These are phyloP conservation scores for Backusella mclennaniae DNA, from an alignment of 192 early-diverging fungal genomes.

Conservation along the genomic window DNA sequence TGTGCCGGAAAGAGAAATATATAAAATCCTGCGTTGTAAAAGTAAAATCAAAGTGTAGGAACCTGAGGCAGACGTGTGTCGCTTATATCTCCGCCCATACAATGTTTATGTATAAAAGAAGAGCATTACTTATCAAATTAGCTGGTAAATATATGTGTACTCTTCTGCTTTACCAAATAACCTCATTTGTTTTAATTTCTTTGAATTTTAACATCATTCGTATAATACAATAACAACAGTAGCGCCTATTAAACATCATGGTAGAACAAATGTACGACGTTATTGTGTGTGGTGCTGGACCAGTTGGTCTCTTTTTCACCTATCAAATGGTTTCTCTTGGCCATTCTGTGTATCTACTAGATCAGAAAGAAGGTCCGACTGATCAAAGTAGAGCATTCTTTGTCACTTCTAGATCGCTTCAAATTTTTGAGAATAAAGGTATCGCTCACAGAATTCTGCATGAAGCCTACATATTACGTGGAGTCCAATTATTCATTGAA, in stretches of 20 bases:
- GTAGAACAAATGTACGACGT: not conserved
- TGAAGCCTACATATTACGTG: not conserved
- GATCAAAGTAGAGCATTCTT: conserved; percentile 16
- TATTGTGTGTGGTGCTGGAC: conserved; percentile 24
- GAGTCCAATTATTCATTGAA: not conserved
- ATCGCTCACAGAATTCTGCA: not conserved
- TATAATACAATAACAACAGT: not conserved
- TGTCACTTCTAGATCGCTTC: conserved; percentile 9
- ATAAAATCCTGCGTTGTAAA: not conserved
- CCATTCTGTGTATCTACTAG: conserved; percentile 12
- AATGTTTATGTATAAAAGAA: not conserved
- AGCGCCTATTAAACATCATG: not conserved
- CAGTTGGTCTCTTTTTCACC: conserved; percentile 16
- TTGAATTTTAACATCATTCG: not conserved
- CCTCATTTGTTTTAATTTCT: not conserved
- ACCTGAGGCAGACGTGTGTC: not conserved
- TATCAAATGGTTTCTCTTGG: conserved; percentile 13
- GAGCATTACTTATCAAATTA: not conserved
- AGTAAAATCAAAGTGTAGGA: not conserved
- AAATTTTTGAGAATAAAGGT: conserved; percentile 9
- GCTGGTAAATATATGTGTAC: not conserved
- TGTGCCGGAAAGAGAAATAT: not conserved
- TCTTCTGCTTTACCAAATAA: not conserved
- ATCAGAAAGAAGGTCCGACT: not conserved
- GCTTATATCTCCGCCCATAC: not conserved